These are phyloP conservation scores for Trebouxia gelatinosa DNA, from an alignment of 163 green algal genomes.

Conservation along the genomic window DNA sequence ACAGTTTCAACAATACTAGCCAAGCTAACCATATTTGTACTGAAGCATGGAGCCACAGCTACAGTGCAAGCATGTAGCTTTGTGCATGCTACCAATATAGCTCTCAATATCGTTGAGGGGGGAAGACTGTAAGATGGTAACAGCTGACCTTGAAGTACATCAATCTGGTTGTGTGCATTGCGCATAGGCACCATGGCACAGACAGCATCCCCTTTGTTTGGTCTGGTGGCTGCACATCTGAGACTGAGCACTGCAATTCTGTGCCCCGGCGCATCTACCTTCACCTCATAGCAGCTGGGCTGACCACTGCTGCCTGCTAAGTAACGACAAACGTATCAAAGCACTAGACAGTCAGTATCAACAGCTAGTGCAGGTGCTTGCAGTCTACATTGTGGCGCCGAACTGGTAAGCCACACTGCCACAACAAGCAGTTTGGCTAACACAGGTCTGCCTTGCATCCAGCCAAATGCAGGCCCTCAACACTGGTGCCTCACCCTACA, in stretches of 20 bases:
- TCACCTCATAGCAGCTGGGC: constrained; percentile 11
- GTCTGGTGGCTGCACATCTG: constrained; percentile 1
- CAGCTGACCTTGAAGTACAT: background rate
- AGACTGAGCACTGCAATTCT: background rate
- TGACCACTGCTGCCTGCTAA: no score
- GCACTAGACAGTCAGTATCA: no score
- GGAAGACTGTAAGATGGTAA: background rate
- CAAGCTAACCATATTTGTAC: background rate
- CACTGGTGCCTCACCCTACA: no score
- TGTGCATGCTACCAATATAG: background rate
- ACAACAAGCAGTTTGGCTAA: no score
- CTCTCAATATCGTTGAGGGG: background rate
- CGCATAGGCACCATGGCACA: constrained; percentile 11
- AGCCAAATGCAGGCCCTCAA: no score
- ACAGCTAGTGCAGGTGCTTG: no score
- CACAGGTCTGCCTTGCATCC: no score
- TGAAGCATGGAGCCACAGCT: background rate
- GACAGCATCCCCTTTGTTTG: background rate
- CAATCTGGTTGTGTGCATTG: background rate
- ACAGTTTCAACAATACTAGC: no score
- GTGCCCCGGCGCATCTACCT: background rate
- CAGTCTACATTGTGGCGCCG: no score
- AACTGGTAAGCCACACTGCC: no score
- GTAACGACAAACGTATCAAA: no score
- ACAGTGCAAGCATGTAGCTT: background rate